phyloP scores from a whole-genome alignment of 2,329 filamentous ascomycete genomes.

The Pleoardoris graminearum region DNA sequence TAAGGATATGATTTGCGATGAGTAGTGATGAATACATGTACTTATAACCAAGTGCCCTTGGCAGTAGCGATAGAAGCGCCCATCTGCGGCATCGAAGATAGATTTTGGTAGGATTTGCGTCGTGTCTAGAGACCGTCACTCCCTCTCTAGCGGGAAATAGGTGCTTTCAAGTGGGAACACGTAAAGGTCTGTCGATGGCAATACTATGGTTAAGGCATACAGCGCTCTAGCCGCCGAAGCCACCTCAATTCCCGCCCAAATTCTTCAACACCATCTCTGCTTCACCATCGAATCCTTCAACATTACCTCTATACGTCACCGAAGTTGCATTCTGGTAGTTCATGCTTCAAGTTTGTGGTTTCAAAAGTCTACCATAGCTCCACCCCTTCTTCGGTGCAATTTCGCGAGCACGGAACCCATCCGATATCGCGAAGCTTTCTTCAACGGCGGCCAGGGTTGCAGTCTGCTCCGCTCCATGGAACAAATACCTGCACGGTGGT shows the following conservation, averaged over 20 bases:
- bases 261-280: background rate
- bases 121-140: too few relatives aligned
- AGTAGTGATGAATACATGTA: background rate
- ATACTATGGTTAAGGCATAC: background rate
- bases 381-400: constrained; percentile 1
- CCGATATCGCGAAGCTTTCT: background rate
- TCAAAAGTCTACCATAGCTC: background rate
- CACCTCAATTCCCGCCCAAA: background rate
- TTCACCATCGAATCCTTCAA: constrained; percentile 5
- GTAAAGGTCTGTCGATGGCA: too few relatives aligned
- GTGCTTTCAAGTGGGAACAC: too few relatives aligned
- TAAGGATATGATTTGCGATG: too few relatives aligned
- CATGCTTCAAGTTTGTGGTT: background rate
- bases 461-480: background rate
- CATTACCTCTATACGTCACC: background rate
- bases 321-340: background rate
- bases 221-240: background rate
- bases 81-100: background rate
- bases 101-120: background rate
- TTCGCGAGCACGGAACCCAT: background rate
- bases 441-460: background rate
- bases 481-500: background rate
- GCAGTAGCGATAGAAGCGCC: background rate
- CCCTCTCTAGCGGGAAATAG: too few relatives aligned
- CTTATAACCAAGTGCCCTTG: background rate